phyloP scores from a whole-genome alignment of 768 basidiomycete species.

The Russula emetica region DNA sequence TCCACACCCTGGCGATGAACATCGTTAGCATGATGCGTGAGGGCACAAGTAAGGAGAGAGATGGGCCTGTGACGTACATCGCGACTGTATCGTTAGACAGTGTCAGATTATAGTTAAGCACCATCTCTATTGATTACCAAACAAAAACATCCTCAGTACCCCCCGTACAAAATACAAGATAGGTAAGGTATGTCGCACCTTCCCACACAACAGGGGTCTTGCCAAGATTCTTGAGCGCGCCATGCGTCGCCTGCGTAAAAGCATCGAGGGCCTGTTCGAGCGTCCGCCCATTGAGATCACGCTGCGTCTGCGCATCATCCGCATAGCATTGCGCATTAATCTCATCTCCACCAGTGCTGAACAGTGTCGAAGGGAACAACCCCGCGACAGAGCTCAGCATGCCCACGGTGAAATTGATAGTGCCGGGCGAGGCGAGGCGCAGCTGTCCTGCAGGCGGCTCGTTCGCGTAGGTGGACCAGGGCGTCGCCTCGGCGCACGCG shows the following conservation, averaged over 20 bases:
- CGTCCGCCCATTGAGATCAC: constrained; percentile 44
- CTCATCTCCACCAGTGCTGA: constrained; percentile 83
- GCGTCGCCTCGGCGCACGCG: constrained; percentile 56
- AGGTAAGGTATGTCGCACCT: constrained; percentile 37
- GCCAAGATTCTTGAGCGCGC: constrained; percentile 46
- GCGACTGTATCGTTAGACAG: constrained; percentile 18
- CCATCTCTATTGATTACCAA: not conserved
- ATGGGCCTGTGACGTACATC: not conserved
- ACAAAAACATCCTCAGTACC: not conserved
- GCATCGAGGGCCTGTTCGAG: constrained; percentile 58
- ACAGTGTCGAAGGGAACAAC: constrained; percentile 53
- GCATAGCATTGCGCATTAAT: constrained; percentile 64
- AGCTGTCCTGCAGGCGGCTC: constrained; percentile 85
- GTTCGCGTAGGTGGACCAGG: constrained; percentile 58
- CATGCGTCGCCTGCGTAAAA: constrained; percentile 61
- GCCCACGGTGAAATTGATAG: constrained; percentile 53
- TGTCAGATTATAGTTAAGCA: constrained; percentile 2
- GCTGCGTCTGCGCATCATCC: constrained; percentile 56
- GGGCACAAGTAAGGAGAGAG: not conserved
- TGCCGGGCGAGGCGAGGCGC: constrained; percentile 58
- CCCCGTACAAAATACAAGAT: not conserved
- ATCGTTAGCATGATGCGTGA: not conserved
- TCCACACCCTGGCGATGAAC: constrained; percentile 55
- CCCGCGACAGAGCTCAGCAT: constrained; percentile 52
- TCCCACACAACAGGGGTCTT: constrained; percentile 86